Evolutionary conservation across 305 asterid genomes (phyloP), one percentile per base, ranked within the genome.

Genomic region (Petunia hybrid): DNA sequence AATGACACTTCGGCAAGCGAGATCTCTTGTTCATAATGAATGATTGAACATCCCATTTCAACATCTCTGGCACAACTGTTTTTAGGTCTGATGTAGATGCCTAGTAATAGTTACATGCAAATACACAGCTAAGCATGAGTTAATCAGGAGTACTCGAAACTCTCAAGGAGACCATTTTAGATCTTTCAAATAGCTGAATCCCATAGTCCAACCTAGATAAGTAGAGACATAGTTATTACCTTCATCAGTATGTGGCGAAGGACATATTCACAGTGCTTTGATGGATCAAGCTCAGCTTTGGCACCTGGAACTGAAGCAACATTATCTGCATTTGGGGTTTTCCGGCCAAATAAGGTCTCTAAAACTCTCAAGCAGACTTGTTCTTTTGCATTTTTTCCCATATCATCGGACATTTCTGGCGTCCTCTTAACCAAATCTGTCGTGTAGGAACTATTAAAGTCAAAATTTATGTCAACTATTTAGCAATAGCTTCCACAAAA

Each of bases 41-140:
- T 63, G 97, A 87, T 83, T 82, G 84, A 82, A 93, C 82, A 88
- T 93, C 97, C 97, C 93, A 90, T 83, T 90, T 90, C 70, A 78
- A 76, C 84, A 88, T 83, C 82, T 87, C 88, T 39, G 86, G 81
- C 73, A 84, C 89, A 88, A 85, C 81, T 76, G 79, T 48, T 78
- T 85, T 83, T 82, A 85, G 64, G 82, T 89, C 79, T 78, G 83
- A 80, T 42, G 83, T 82, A 61, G 91, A 82, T 62, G 78, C 48
- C 97, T 92, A 86, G 14, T 77, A 63, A 77, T 35, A 84, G 59
- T 67, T 61, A 77, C 69, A 70, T 45, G 73, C 51, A 71, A 76
- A 68, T 31, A 85, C 82, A 80, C 8, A 57, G 22, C 67, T 51
- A 57, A 79, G 81, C 42, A 61, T 63, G 42, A 41, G 76, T 46